Evolutionary conservation across 225 moss, liverwort and hornwort species (phyloP).

Genomic region (Bryum argenteum): DNA sequence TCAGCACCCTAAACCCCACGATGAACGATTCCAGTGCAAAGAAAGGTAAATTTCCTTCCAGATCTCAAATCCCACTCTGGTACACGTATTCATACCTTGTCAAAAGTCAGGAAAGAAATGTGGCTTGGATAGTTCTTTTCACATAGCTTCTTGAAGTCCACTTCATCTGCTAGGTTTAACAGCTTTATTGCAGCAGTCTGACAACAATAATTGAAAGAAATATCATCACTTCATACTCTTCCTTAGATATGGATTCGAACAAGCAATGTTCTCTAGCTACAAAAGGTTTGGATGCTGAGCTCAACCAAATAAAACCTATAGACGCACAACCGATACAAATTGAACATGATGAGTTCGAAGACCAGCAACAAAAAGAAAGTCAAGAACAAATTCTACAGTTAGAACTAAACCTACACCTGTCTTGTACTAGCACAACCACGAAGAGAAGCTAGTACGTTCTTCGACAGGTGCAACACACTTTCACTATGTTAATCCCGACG

Average conservation of each 20-base stretch:
- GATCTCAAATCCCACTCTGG: not conserved
- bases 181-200: constrained; percentile 52
- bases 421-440: not conserved
- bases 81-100: constrained; percentile 56
- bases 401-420: not conserved
- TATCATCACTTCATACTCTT: not conserved
- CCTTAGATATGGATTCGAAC: not conserved
- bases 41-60: not conserved
- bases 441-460: not conserved
- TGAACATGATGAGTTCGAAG: not conserved
- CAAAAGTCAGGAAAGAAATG: constrained; percentile 83
- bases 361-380: not conserved
- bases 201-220: constrained; percentile 4
- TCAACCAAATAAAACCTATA: constrained; percentile 1
- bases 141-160: constrained; percentile 81
- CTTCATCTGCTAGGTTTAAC: constrained; percentile 48
- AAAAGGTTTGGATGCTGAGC: not conserved
- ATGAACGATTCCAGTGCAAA: not conserved
- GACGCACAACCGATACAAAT: not conserved
- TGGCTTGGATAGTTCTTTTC: constrained; percentile 69
- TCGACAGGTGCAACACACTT: constrained; percentile 10
- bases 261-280: not conserved
- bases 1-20: constrained; percentile 4
- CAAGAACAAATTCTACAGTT: not conserved
- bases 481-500: not conserved